Evolutionary conservation across 768 basidiomycete genomes (phyloP), one percentile per base, ranked within the genome.

Genomic region (Nidularia pulvinata): DNA sequence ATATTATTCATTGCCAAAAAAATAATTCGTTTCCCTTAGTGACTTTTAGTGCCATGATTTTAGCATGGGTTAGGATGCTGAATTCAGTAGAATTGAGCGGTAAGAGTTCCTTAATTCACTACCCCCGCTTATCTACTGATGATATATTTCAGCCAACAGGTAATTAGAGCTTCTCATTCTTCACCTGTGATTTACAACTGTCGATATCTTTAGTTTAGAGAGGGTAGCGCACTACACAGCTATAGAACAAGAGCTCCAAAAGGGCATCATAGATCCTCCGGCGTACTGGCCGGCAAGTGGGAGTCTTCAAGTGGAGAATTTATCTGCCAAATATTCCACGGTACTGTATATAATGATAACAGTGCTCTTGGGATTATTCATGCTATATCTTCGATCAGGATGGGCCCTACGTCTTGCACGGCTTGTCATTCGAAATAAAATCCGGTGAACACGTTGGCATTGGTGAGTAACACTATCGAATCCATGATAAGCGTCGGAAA

Each of bases 211-310:
- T 19, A 19, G 74, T 56, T 59, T 74, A 16, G 90, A 93, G 60
- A 86, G 91, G 53, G 83, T 92, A 1, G 79, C 86, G 48, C 85
- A 60, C 5, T 85, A 82, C 61, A 60, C 84, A n/a, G 57, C 67
- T 33, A 82, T 84, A 52, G 82, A 84, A 44, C 78, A 86, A 59
- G 71, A 73, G 4, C 64, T 68, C 53, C 53, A 69, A 2, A 69
- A 68, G 0, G 48, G 60, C 7, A 54, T 60, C 5, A 78, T 77
- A 34, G 63, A 66, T 35, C 85, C 84, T 2, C 83, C 85, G 1
- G 83, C 84, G 1, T 75, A 82, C 52, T 86, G 85, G 85, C 84
- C 85, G 0, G 68, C 81, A 4, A 80, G 78, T 9, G 84, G 84
- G 10, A 66, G 73, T 39, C 69, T 86, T 35, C 64, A 69, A 4